A percentile compares a stretch with the other conserved stretches of the same genome.
Conservation (phyloP, 1,284 basidiomycete species). For the Fomes fomentarius region DNA sequence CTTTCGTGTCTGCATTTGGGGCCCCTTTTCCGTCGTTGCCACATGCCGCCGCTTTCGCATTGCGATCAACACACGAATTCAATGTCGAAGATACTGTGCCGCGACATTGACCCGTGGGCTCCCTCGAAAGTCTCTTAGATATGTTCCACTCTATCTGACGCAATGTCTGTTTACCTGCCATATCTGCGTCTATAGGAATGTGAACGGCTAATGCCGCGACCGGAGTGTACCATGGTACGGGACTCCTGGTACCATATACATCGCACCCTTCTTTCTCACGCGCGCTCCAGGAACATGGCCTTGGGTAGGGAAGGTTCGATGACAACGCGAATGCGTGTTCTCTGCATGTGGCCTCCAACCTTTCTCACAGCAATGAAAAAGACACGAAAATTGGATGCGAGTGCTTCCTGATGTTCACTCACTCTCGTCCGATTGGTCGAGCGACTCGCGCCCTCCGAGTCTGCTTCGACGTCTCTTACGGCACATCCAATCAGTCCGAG, state of each 20-base stretch:
- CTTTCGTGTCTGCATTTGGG: background rate
- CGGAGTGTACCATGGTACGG: slow-evolving; percentile 15
- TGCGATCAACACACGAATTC: slow-evolving; percentile 12
- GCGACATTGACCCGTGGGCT: slow-evolving; percentile 1
- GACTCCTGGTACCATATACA: slow-evolving; percentile 14
- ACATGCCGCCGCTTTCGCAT: background rate
- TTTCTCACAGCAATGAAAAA: slow-evolving; percentile 28
- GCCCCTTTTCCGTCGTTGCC: background rate
- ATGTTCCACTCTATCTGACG: slow-evolving; percentile 8
- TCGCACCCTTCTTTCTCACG: slow-evolving; percentile 1
- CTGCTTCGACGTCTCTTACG: slow-evolving; percentile 12
- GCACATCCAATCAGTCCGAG: slow-evolving; percentile 11
- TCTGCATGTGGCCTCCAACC: slow-evolving; percentile 21
- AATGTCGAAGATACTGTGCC: background rate
- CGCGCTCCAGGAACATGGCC: slow-evolving; percentile 2
- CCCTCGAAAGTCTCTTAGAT: slow-evolving; percentile 12
- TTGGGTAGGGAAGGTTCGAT: slow-evolving; percentile 11
- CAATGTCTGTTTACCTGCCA: slow-evolving; percentile 29
- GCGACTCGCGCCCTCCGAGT: slow-evolving; percentile 18
- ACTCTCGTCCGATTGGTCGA: slow-evolving; percentile 31
- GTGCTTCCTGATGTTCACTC: slow-evolving; percentile 28
- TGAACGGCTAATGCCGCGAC: slow-evolving; percentile 20
- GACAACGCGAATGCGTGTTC: slow-evolving; percentile 3
- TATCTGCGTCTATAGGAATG: slow-evolving; percentile 20
- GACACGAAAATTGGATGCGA: slow-evolving; percentile 8